phyloP scores from a whole-genome alignment of 768 basidiomycete species.

The Lactifluus hygrophoroides region DNA sequence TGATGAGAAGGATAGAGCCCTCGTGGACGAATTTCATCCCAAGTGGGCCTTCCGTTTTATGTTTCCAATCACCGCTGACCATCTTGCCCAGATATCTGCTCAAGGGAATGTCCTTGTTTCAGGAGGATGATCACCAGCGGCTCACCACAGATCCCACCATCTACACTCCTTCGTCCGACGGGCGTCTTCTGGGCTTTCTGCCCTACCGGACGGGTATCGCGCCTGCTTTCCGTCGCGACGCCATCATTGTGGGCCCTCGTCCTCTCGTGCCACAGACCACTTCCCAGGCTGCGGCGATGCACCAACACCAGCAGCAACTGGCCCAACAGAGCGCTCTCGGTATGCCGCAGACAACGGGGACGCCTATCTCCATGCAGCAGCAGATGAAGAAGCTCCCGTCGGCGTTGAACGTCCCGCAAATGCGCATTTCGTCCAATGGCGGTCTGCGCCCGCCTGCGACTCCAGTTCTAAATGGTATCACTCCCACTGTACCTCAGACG shows the following conservation, averaged over 20 bases:
- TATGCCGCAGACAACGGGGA: constrained; percentile 31
- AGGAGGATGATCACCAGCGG: constrained; percentile 18
- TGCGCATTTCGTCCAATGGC: constrained; percentile 54
- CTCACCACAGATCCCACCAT: constrained; percentile 20
- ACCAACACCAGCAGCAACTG: constrained; percentile 15
- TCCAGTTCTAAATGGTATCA: constrained; percentile 30
- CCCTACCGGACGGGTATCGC: constrained; percentile 17
- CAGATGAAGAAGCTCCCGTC: constrained; percentile 55
- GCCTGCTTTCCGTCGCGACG: constrained; percentile 15
- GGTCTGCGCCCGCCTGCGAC: constrained; percentile 42
- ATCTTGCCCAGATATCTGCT: constrained; percentile 38
- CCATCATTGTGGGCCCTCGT: constrained; percentile 15
- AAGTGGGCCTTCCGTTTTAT: constrained; percentile 28
- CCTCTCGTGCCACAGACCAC: constrained; percentile 13
- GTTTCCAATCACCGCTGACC: not conserved
- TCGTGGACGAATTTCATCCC: constrained; percentile 65
- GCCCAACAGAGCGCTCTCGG: constrained; percentile 8
- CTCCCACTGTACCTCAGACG: constrained; percentile 25
- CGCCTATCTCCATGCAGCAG: constrained; percentile 50
- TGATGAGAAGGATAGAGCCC: constrained; percentile 58
- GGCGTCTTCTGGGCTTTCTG: constrained; percentile 8
- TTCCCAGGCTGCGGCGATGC: constrained; percentile 16
- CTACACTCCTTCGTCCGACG: constrained; percentile 13
- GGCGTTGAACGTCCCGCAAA: constrained; percentile 43
- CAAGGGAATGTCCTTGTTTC: constrained; percentile 17